Base-by-base conservation (phyloP, 331 rosid species). In the Cydonia oblonga region DNA sequence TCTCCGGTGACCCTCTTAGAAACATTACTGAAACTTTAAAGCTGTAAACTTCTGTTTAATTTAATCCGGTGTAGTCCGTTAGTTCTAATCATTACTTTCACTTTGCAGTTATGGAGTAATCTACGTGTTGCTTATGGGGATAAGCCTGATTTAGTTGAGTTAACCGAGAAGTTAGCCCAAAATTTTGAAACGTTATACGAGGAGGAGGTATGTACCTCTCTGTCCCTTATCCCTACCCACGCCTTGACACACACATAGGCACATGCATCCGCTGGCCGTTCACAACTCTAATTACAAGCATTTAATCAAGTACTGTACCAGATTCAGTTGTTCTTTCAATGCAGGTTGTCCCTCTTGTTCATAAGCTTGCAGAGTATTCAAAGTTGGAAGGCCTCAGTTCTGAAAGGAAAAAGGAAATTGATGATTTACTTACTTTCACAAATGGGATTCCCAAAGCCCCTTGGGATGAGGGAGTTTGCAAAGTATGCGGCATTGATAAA, bases 381-480 rank as follows among this genome's bases (percentile, higher is more conserved):
- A 88, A 82, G 80, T 44, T 82, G 63, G 96, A 83, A 82, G 74
- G 83, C 84, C 68, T 91, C 54, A 83, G 68, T 82, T 81, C 81
- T 19, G 96, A 91, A 72, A 81, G 59, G 74, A 90, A 73, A 83
- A 91, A 83, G 78, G 96, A 91, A 78, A 83, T 95, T 46, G 83
- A 82, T 35, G 79, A 70, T 71, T 80, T 95, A 44, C 80, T 88
- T 76, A 87, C 80, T 60, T 85, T 86, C 42, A 83, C 77, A 18
- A 88, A 69, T 79, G 96, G 83, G 77, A 83, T 90, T 85, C 99
- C 97, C 4, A 95, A 91, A 76, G 97, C 99, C 74, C 99, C 99
- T 65, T 95, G 99, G 99, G 99, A 95, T 74, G 99, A 95, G 82
- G 99, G 96, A 72, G 99, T 95, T 62, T 95, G 99, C 83, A 95